Base-by-base conservation (phyloP, 169 alveolate species). In the Miamiensis avidus region DNA sequence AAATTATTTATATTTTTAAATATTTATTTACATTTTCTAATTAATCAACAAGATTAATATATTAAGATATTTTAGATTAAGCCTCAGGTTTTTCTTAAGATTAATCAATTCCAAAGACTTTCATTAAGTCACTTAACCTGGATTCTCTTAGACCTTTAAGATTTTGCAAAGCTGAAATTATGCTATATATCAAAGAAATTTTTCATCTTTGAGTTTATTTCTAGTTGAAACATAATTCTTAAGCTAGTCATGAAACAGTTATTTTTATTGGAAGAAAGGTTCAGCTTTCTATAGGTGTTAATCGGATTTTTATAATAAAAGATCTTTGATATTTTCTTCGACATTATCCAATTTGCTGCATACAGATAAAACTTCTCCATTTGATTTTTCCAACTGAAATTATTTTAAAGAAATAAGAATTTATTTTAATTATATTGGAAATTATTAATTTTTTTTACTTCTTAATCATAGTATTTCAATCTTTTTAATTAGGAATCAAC, bases 141-240 rank as follows among this genome's bases (percentile, higher is more conserved):
- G 74, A 30, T 64, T 78, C n/a, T 86, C 90, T 86, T 32, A 86
- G 81, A 0, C 82, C 87, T 65, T 84, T 79, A 29, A 86, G 74
- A 29, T 82, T 81, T 27, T 34, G 32, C 30, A 86, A 75, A 30
- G 74, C 81, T 81, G 79, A 75, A n/a, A 86, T 75, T n/a, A 86
- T 86, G 31, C 75, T 76, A 75, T 86, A 81, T 31, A 86, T 86
- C 27, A 81, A 65, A 32, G 33, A 34, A 74, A 81, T 65, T 86
- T 86, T 75, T 86, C 90, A 81, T 86, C 90, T 28, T 86, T 86
- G 1, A 86, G 69, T 81, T 86, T 86, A 65, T 86, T 86, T 86
- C 90, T 81, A 28, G 79, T 49, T 29, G 31, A 28, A 34, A 86
- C 31, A 29, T 74, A 72, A 1, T 73, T 34, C 49, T 86, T 86